A percentile compares a stretch with the other conserved stretches of the same genome.
Conservation (phyloP, 495 filamentous ascomycete genomes). For the Daldinia caldariorum region DNA sequence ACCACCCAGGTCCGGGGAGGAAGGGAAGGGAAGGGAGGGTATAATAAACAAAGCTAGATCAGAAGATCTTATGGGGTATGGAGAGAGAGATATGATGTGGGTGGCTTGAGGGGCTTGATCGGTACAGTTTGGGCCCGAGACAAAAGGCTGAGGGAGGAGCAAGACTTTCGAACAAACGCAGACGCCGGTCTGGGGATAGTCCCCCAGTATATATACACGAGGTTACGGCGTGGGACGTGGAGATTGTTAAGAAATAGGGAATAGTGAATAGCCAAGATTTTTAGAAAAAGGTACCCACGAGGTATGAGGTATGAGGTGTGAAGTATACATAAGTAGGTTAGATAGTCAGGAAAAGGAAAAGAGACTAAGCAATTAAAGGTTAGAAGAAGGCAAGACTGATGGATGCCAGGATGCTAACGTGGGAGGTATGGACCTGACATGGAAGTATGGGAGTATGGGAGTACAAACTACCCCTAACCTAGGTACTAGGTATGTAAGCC, state of each 20-base stretch:
- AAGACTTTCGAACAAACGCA: constrained; percentile 20
- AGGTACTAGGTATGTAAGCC: too few relatives aligned
- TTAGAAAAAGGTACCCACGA: neutral
- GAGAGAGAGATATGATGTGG: constrained; percentile 31
- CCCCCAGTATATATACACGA: constrained; percentile 39
- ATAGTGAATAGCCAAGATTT: constrained; percentile 2
- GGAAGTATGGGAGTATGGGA: neutral
- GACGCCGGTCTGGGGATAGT: constrained; percentile 41
- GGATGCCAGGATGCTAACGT: neutral
- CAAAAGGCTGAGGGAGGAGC: constrained; percentile 32
- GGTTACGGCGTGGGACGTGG: constrained; percentile 24
- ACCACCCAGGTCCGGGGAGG: constrained; percentile 17
- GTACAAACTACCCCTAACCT: too few relatives aligned
- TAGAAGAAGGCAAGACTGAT: constrained; percentile 3
- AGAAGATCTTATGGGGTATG: constrained; percentile 11
- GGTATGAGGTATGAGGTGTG: constrained; percentile 4
- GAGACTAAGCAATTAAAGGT: neutral
- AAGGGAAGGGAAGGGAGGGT: constrained; percentile 10
- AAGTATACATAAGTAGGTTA: neutral
- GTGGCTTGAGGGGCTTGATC: constrained; percentile 38
- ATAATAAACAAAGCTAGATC: constrained; percentile 33
- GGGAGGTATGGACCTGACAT: neutral
- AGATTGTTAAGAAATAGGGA: constrained; percentile 23
- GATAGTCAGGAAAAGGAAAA: neutral
- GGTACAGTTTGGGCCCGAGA: constrained; percentile 25